Evolutionary conservation across 208 protist genomes (phyloP).

Genomic region (Histomonas meleagridis): DNA sequence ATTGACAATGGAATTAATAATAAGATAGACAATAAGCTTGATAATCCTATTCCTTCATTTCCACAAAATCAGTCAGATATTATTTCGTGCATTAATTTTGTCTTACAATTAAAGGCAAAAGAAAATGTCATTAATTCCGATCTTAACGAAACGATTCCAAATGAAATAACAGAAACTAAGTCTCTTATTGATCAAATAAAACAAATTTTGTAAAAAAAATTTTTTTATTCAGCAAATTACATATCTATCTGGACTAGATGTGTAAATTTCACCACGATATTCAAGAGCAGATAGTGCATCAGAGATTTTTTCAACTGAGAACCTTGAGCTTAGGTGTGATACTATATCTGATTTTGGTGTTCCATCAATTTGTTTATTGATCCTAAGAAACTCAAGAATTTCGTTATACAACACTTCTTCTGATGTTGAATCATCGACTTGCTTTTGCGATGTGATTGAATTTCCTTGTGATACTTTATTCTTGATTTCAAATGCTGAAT

Average conservation of each 20-base stretch:
- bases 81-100: no score
- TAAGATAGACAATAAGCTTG: no score
- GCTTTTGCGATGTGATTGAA: not conserved
- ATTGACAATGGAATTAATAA: no score
- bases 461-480: not conserved
- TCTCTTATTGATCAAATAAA: not conserved
- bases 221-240: no score
- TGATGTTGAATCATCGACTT: not conserved
- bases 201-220: no score
- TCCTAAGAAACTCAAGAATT: not conserved
- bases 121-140: no score
- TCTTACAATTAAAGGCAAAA: no score
- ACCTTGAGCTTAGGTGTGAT: not conserved
- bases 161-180: no score
- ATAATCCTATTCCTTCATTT: no score
- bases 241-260: no score
- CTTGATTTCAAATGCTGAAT: not conserved
- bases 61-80: no score
- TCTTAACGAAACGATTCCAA: no score
- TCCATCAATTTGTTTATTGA: not conserved
- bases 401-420: not conserved
- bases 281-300: not conserved
- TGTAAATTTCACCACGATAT: not conserved
- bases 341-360: not conserved
- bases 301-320: not conserved